Evolutionary conservation across 108 stramenopile genomes (phyloP).

Genomic region (Pseudonitzschia multiseries): DNA sequence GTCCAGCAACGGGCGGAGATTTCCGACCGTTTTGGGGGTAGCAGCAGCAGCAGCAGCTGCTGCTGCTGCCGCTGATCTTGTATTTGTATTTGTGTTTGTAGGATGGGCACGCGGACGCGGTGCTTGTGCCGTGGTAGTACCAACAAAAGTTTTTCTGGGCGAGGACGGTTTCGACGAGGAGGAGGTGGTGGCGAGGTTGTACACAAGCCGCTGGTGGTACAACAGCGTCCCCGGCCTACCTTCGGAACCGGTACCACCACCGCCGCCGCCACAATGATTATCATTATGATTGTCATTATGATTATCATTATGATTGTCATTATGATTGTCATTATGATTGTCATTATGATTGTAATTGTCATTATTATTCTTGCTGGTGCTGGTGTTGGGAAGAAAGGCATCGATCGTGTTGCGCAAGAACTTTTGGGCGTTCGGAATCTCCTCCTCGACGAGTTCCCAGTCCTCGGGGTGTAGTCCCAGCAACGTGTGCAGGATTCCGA

Average conservation of each 20-base stretch:
- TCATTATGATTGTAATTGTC: no score
- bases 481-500: conserved; percentile 62
- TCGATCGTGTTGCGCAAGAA: conserved; percentile 9
- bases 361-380: neutral
- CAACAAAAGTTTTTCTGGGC: no score
- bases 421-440: neutral
- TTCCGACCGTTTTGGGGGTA: neutral
- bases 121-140: neutral
- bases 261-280: neutral
- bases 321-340: no score
- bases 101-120: no score
- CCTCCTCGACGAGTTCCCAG: conserved; percentile 29
- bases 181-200: neutral
- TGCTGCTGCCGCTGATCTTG: no score
- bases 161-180: neutral
- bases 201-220: neutral
- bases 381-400: neutral
- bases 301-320: no score
- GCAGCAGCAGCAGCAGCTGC: no score
- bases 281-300: no score
- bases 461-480: conserved; percentile 41
- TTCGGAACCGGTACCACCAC: no score
- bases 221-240: neutral
- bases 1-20: neutral
- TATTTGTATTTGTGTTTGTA: no score